phyloP scores from a whole-genome alignment of 2,329 filamentous ascomycete species.

The Pseudodiploospora longispora region DNA sequence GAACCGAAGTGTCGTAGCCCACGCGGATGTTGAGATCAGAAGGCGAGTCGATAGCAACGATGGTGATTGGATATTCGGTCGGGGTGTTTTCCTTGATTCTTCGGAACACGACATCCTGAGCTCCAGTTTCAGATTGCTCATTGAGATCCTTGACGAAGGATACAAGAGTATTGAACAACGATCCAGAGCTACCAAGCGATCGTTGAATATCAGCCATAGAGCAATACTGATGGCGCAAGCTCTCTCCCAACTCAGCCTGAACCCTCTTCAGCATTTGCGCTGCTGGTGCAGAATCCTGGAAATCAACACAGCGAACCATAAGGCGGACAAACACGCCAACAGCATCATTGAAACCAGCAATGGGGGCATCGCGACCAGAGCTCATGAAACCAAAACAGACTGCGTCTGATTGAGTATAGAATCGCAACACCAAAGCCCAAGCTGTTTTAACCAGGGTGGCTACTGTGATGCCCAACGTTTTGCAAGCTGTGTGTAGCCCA shows the following conservation, averaged over 20 bases:
- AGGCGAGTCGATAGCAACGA: background rate
- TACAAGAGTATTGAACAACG: background rate
- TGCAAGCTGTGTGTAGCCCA: background rate
- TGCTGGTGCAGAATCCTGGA: background rate
- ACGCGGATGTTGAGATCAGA: background rate
- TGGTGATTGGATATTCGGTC: background rate
- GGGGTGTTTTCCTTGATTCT: background rate
- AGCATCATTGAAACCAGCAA: background rate
- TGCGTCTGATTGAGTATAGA: background rate
- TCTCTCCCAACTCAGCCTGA: background rate
- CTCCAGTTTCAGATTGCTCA: background rate
- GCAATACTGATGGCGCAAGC: background rate
- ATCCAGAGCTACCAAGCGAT: background rate
- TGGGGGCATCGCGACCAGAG: background rate
- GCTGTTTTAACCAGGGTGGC: background rate
- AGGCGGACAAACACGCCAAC: background rate
- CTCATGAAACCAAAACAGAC: constrained; percentile 1
- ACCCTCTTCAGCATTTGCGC: background rate
- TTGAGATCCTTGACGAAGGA: background rate
- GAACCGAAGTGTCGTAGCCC: background rate
- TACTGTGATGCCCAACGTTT: background rate
- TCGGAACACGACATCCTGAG: background rate
- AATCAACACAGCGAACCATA: background rate
- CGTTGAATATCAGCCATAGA: background rate
- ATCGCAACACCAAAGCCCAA: background rate